Conservation (phyloP, 805 yeast genomes). For the Danielia oregonensis region DNA sequence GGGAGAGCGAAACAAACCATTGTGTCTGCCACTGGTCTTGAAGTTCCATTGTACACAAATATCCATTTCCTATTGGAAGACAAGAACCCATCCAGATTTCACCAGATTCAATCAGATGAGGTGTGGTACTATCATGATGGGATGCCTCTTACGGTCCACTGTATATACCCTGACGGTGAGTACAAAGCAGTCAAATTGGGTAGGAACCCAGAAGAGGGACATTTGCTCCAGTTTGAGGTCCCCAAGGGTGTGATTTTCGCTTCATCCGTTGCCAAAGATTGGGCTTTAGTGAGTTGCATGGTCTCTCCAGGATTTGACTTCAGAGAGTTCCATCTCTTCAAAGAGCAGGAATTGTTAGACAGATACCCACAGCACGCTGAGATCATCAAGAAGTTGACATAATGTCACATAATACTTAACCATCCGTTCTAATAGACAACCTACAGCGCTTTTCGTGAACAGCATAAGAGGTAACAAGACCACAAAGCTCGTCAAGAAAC, state of each 20-base stretch:
- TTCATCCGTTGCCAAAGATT: slow-evolving; percentile 18
- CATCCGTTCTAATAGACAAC: too few species aligned
- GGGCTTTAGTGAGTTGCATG: slow-evolving; percentile 21
- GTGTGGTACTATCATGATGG: slow-evolving; percentile 24
- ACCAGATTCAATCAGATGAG: slow-evolving; percentile 20
- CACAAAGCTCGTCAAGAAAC: too few species aligned
- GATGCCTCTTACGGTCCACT: slow-evolving; percentile 19
- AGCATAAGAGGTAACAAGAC: too few species aligned
- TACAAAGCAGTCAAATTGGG: slow-evolving; percentile 17
- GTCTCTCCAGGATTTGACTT: slow-evolving; percentile 23
- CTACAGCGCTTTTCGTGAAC: too few species aligned
- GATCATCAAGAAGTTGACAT: slow-evolving; percentile 16
- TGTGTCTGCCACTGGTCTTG: slow-evolving; percentile 17
- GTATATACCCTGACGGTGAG: slow-evolving; percentile 18
- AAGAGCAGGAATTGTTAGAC: slow-evolving; percentile 12
- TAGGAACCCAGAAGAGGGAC: slow-evolving; percentile 12
- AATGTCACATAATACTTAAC: too few species aligned
- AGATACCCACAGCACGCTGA: slow-evolving; percentile 17
- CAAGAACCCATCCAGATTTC: slow-evolving; percentile 19
- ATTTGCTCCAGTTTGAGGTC: slow-evolving; percentile 18
- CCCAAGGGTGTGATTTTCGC: slow-evolving; percentile 22
- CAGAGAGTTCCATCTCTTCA: slow-evolving; percentile 19
- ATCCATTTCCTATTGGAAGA: slow-evolving; percentile 19
- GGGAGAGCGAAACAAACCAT: slow-evolving; percentile 9
- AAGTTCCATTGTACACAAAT: slow-evolving; percentile 20